These are phyloP conservation scores for Salvia rosmarinus DNA, from an alignment of 257 asterid genomes.

Conservation along the genomic window DNA sequence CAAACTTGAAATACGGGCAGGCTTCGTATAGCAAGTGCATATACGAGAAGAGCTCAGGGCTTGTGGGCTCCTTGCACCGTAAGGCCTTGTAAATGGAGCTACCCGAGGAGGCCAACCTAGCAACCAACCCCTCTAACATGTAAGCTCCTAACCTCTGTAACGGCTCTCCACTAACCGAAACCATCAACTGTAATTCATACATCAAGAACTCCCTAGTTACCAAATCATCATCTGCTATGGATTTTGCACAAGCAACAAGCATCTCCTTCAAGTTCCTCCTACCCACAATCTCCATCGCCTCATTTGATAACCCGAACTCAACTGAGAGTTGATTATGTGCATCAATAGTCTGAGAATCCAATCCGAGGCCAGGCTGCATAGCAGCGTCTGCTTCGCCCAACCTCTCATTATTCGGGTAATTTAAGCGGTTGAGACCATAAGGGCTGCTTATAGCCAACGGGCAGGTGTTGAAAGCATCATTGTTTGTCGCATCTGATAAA, in stretches of 20 bases:
- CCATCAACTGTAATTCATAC: conserved; percentile 34
- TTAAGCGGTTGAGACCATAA: background rate
- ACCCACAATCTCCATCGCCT: conserved; percentile 17
- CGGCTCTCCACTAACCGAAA: conserved; percentile 46
- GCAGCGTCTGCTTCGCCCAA: conserved; percentile 1
- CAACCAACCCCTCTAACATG: conserved; percentile 44
- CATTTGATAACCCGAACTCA: conserved; percentile 7
- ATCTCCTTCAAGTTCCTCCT: conserved; percentile 35
- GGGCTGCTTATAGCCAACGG: conserved; percentile 8
- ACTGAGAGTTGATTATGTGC: background rate
- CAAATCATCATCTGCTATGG: conserved; percentile 26
- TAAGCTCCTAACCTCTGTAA: conserved; percentile 47
- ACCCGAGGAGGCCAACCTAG: conserved; percentile 38
- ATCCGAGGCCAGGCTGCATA: conserved; percentile 11
- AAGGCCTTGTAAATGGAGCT: conserved; percentile 40
- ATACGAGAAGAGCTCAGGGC: conserved; percentile 37
- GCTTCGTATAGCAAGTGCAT: conserved; percentile 41
- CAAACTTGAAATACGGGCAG: conserved; percentile 48
- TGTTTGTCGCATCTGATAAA: conserved; percentile 24
- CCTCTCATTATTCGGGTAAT: background rate
- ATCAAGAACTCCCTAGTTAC: conserved; percentile 25
- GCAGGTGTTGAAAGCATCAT: background rate
- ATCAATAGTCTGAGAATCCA: background rate
- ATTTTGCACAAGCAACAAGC: conserved; percentile 44
- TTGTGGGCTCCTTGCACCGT: conserved; percentile 33